Percentiles rank a stretch among this genome's conserved stretches.
Conservation (phyloP, 2,329 filamentous ascomycete species). For the Botrytis deweyae region DNA sequence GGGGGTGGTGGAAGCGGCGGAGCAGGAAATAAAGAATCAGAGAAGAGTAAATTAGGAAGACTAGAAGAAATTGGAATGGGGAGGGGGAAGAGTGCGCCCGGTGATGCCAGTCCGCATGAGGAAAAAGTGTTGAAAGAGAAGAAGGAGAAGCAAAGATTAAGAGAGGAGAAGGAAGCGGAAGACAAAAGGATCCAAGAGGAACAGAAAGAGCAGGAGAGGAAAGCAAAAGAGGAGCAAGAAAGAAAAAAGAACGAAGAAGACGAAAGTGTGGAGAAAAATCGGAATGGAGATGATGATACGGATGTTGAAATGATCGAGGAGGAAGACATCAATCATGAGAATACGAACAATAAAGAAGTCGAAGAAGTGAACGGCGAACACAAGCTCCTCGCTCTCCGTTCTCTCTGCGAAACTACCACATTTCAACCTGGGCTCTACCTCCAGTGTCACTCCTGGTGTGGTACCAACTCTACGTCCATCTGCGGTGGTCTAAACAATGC, state of each 20-base stretch:
- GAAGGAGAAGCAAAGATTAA: not conserved
- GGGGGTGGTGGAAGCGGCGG: not conserved
- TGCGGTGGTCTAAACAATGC: conserved; percentile 33
- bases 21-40: no score
- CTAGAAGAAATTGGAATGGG: not conserved
- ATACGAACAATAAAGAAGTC: not conserved
- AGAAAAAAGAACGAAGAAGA: not conserved
- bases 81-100: not conserved
- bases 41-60: not conserved
- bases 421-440: conserved; percentile 33
- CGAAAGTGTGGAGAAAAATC: no score
- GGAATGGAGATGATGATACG: no score
- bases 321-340: not conserved
- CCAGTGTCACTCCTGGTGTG: conserved; percentile 31
- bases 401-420: conserved; percentile 24
- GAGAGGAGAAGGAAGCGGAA: not conserved
- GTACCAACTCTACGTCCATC: conserved; percentile 24
- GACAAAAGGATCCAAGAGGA: not conserved
- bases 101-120: conserved; percentile 6
- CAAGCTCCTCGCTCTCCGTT: not conserved
- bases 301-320: not conserved
- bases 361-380: not conserved
- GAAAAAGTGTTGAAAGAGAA: not conserved
- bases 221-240: not conserved
- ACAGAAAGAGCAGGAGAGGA: not conserved